Conservation (phyloP, 2,329 filamentous ascomycete genomes). For the Xylariaceae sp. region DNA sequence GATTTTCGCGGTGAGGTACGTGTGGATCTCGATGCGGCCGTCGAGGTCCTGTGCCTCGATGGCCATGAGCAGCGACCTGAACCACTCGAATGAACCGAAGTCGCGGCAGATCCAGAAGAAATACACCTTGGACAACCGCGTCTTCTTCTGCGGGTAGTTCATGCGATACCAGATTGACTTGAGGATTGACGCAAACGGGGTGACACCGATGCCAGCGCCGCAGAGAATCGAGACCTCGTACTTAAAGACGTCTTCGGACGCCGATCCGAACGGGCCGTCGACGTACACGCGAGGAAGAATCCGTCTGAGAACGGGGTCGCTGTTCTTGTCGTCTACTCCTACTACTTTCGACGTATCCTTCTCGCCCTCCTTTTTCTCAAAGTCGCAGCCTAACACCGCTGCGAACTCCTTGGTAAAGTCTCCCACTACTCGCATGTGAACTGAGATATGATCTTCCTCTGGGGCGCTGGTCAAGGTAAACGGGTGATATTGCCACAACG, state of each 20-base stretch:
- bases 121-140: constrained; percentile 77
- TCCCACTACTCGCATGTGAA: constrained; percentile 78
- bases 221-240: constrained; percentile 77
- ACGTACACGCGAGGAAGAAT: constrained; percentile 77
- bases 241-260: constrained; percentile 86
- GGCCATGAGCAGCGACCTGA: constrained; percentile 74
- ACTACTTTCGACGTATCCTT: constrained; percentile 62
- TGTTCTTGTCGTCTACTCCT: constrained; percentile 57
- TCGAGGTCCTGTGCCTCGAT: constrained; percentile 84
- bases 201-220: constrained; percentile 78
- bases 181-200: constrained; percentile 80
- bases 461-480: constrained; percentile 83
- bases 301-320: constrained; percentile 63
- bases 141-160: constrained; percentile 80
- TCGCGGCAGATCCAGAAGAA: constrained; percentile 92
- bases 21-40: constrained; percentile 83
- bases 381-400: constrained; percentile 69
- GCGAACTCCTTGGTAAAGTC: constrained; percentile 73
- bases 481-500: constrained; percentile 83
- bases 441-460: constrained; percentile 85
- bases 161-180: constrained; percentile 93
- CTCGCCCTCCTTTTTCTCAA: constrained; percentile 50
- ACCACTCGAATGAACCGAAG: constrained; percentile 87
- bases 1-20: constrained; percentile 82
- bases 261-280: constrained; percentile 80